These are phyloP conservation scores for Emergomyces pasteurianus DNA, from an alignment of 2,329 filamentous ascomycete genomes.

Conservation along the genomic window DNA sequence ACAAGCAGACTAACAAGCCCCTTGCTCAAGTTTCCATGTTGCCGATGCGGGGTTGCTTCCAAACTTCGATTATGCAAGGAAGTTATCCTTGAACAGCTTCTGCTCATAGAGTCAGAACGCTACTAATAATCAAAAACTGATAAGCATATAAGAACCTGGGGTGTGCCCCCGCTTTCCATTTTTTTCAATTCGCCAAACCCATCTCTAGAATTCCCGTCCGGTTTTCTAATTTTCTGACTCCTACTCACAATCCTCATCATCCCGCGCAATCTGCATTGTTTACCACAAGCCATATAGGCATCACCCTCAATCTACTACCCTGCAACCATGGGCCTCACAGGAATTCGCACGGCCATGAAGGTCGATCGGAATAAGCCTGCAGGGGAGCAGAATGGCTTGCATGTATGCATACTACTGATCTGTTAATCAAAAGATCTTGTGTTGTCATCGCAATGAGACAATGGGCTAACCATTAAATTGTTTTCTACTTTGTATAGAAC, in stretches of 20 bases:
- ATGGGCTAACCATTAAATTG: slow-evolving; percentile 7
- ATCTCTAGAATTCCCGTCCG: not conserved
- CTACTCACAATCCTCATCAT: not conserved
- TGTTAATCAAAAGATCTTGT: slow-evolving; percentile 9
- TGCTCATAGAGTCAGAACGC: not conserved
- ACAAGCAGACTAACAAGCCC: not conserved
- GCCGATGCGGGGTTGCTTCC: not conserved
- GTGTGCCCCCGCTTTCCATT: not conserved
- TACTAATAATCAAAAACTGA: not conserved
- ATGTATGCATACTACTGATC: slow-evolving; percentile 42
- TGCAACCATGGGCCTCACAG: slow-evolving; percentile 26
- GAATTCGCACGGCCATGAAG: slow-evolving; percentile 58
- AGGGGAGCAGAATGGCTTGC: slow-evolving; percentile 54
- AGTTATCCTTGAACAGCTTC: not conserved
- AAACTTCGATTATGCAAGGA: not conserved
- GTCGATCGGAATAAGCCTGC: slow-evolving; percentile 63
- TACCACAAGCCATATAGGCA: not conserved
- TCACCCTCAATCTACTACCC: not conserved
- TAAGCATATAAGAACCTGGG: not conserved
- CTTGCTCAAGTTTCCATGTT: not conserved
- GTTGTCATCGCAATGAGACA: too few species aligned
- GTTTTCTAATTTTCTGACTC: not conserved
- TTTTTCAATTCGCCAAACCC: not conserved
- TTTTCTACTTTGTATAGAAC: slow-evolving; percentile 47
- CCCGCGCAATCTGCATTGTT: not conserved